Percentiles rank a stretch among this genome's conserved stretches.
These are phyloP conservation scores for Beta macrorhiza DNA, from an alignment of 179 eudicot genomes.

Conservation along the genomic window DNA sequence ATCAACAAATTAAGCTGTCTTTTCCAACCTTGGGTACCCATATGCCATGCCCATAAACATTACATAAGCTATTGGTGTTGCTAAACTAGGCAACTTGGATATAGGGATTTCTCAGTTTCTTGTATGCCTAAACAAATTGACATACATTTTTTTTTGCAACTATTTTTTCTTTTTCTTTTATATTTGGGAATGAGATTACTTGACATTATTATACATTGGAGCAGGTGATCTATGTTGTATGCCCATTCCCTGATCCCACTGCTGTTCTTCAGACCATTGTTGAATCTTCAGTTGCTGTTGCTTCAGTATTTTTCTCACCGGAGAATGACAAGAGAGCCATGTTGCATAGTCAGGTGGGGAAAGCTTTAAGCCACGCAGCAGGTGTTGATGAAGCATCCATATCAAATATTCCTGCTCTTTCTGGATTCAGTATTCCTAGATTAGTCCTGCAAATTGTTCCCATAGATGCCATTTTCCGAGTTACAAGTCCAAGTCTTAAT, in stretches of 20 bases:
- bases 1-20: background rate
- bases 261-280: constrained; percentile 81
- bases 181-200: background rate
- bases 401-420: constrained; percentile 73
- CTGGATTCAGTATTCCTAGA: constrained; percentile 90
- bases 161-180: no score
- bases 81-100: background rate
- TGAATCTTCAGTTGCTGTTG: constrained; percentile 74
- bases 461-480: constrained; percentile 85
- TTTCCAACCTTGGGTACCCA: background rate
- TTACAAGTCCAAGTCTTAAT: constrained; percentile 69
- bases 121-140: background rate
- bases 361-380: constrained; percentile 77
- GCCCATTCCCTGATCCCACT: constrained; percentile 91
- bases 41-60: background rate
- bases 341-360: constrained; percentile 73
- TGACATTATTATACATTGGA: constrained; percentile 24
- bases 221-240: constrained; percentile 93
- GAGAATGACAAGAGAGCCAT: constrained; percentile 80
- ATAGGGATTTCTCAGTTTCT: background rate
- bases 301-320: constrained; percentile 62
- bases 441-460: constrained; percentile 86
- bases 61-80: background rate
- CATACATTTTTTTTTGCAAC: background rate
- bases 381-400: constrained; percentile 83